Base-by-base conservation (phyloP, 148 eudicot genomes). In the Cornus kousa region DNA sequence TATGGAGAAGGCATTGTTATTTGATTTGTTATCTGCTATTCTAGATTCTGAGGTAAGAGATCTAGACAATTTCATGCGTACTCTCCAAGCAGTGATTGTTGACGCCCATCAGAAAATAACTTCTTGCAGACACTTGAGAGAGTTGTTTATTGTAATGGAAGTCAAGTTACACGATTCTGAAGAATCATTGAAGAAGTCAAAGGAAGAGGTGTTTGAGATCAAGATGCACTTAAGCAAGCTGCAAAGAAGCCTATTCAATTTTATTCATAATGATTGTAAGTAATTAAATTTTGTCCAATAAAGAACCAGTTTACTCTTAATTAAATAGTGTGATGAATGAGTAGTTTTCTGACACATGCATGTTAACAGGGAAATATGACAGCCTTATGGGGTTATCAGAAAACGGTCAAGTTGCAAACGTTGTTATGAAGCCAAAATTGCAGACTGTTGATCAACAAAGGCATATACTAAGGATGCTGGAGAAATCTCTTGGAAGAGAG, bases 401-500 rank as follows among this genome's bases (percentile, higher is more conserved):
- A 70, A 80, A 81, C 24, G 74, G 70, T 68, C 67, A 46, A 62
- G 67, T 73, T 35, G 50, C 64, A n/a, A 70, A 48, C 74, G 68
- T 73, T 74, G 79, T 68, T 78, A 70, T 78, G 40, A 87, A 79
- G 81, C 85, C 86, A 22, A 84, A 87, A 60, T 43, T 79, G 76
- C 85, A 78, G 77, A 76, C 77, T 65, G 78, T 85, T 24, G 85
- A 85, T 71, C 90, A 88, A 59, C 88, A 88, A 79, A 85, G 85
- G 70, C 87, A 83, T 80, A 85, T 90, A 72, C 79, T 92, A 19
- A 89, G 87, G 76, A 95, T 93, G 97, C 81, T 91, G 83, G 95
- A 96, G 67, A 91, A 85, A 76, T 91, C 98, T 69, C 86, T 92
- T 50, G 87, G 90, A 73, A 77, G 89, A 74, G 95, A 96, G 85